Percentiles rank a stretch among this genome's conserved stretches.
These are phyloP conservation scores for Gnaphalium uliginosum DNA, from an alignment of 129 eudicot species.

Conservation along the genomic window DNA sequence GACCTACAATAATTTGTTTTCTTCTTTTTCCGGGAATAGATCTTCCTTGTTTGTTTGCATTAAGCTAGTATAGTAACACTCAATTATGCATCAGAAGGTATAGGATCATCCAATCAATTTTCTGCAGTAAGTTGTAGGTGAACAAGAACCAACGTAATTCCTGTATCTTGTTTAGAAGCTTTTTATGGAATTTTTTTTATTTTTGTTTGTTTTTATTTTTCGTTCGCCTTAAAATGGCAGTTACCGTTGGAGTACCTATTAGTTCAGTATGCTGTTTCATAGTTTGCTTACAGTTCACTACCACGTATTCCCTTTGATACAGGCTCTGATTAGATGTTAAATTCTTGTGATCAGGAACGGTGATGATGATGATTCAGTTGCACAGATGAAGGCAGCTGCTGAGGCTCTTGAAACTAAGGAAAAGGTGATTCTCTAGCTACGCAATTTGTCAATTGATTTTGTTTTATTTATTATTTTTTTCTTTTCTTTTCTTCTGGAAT, in stretches of 20 bases:
- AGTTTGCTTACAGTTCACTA: slow-evolving; percentile 11
- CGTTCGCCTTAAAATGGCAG: background rate
- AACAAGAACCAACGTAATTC: background rate
- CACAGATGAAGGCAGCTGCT: slow-evolving; percentile 83
- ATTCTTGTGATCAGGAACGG: slow-evolving; percentile 54
- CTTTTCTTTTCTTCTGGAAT: background rate
- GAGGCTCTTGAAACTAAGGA: slow-evolving; percentile 79
- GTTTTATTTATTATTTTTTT: too few species aligned
- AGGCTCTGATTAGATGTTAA: slow-evolving; percentile 19
- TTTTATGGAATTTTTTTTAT: background rate
- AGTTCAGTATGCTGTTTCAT: slow-evolving; percentile 7
- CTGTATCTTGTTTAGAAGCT: slow-evolving; percentile 7
- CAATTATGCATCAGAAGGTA: slow-evolving; percentile 16
- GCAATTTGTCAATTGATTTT: slow-evolving; percentile 4
- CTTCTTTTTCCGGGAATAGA: background rate
- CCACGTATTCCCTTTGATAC: slow-evolving; percentile 7
- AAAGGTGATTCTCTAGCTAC: slow-evolving; percentile 41
- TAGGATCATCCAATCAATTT: slow-evolving; percentile 5
- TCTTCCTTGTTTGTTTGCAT: background rate
- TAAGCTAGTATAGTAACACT: slow-evolving; percentile 10
- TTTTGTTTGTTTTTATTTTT: background rate
- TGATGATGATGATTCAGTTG: slow-evolving; percentile 66
- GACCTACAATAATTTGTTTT: background rate
- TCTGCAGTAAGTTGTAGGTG: slow-evolving; percentile 13
- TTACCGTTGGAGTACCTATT: background rate